phyloP scores from a whole-genome alignment of 2,329 filamentous ascomycete species.

The Metarhizium humberi region DNA sequence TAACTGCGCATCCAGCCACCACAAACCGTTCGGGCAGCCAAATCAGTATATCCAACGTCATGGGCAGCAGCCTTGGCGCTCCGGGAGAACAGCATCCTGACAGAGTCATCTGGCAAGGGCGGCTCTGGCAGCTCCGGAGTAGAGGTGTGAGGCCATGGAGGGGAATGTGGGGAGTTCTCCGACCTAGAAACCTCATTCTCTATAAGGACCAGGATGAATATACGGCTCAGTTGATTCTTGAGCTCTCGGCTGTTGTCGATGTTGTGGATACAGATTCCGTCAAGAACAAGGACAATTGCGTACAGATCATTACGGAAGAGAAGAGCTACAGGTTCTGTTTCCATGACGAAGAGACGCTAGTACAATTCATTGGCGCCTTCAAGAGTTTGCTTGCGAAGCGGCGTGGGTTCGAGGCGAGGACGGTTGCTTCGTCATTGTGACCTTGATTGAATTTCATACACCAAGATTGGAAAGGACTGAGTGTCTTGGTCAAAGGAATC shows the following conservation, averaged over 20 bases:
- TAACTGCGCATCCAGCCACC: conserved; percentile 9
- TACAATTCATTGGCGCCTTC: conserved; percentile 79
- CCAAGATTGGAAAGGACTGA: background rate
- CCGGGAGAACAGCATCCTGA: conserved; percentile 58
- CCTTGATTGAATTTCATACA: background rate
- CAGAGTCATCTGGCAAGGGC: conserved; percentile 88
- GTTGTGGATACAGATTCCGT: conserved; percentile 88
- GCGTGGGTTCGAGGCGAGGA: conserved; percentile 49
- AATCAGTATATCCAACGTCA: conserved; percentile 36
- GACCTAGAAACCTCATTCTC: conserved; percentile 73
- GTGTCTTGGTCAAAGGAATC: background rate
- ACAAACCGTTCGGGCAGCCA: conserved; percentile 51
- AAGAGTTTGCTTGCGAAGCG: conserved; percentile 75
- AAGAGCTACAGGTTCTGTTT: conserved; percentile 73
- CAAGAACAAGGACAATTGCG: conserved; percentile 73
- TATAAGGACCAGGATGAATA: conserved; percentile 95
- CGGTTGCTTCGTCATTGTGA: conserved; percentile 17
- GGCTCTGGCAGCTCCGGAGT: conserved; percentile 74
- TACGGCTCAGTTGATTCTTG: conserved; percentile 71
- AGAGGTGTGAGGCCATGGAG: conserved; percentile 88
- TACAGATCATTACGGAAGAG: conserved; percentile 91
- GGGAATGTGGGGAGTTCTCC: conserved; percentile 84
- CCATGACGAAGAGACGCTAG: conserved; percentile 69
- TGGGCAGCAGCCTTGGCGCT: conserved; percentile 15
- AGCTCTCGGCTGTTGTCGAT: conserved; percentile 71